These are phyloP conservation scores for Fusarium decemcellulare DNA, from an alignment of 2,329 filamentous ascomycete genomes.

Conservation along the genomic window DNA sequence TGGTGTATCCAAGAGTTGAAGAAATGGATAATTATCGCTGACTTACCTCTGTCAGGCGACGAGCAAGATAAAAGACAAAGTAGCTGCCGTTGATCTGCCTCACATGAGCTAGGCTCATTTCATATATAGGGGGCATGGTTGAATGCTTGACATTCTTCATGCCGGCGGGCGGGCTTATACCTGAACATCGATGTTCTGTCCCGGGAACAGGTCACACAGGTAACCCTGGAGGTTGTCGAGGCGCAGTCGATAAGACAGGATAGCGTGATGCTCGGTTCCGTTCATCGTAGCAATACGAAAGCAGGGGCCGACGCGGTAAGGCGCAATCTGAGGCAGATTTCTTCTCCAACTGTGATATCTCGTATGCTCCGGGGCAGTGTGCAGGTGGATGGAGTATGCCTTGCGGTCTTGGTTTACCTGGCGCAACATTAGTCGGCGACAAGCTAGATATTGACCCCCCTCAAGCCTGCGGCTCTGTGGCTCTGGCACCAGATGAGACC, in stretches of 20 bases:
- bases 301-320: no score
- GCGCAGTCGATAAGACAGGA: constrained; percentile 22
- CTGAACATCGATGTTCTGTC: constrained; percentile 14
- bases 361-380: constrained; percentile 1
- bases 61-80: constrained; percentile 14
- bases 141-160: no score
- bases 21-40: no score
- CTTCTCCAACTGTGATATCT: neutral
- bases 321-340: no score
- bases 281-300: neutral
- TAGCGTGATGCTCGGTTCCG: constrained; percentile 6
- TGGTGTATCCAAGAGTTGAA: neutral
- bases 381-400: no score
- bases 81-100: neutral
- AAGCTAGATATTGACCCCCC: constrained; percentile 16
- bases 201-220: constrained; percentile 13
- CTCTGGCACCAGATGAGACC: constrained; percentile 6
- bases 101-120: constrained; percentile 1
- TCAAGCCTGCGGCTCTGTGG: constrained; percentile 7
- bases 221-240: neutral
- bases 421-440: neutral
- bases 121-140: neutral
- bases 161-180: no score
- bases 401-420: neutral
- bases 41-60: constrained; percentile 4